Evolutionary conservation across 179 eudicot genomes (phyloP).

Genomic region (Pouteria campechiana): DNA sequence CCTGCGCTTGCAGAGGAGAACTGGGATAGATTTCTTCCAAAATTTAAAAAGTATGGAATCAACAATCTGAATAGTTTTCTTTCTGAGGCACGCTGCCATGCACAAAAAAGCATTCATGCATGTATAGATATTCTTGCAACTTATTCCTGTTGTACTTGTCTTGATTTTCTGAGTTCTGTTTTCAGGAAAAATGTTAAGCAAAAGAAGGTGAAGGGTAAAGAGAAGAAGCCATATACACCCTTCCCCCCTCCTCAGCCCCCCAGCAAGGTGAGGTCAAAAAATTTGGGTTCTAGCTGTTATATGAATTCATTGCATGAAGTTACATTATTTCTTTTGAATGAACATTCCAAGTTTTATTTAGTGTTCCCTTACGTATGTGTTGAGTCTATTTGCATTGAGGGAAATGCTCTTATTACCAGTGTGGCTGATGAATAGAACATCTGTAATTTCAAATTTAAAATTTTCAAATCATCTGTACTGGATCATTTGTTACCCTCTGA

Average conservation of each 20-base stretch:
- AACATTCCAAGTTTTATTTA: too few species aligned
- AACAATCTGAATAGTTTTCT: too few species aligned
- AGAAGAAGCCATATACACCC: conserved; percentile 85
- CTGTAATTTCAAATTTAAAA: too few species aligned
- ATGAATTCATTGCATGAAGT: too few species aligned
- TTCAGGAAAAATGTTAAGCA: conserved; percentile 90
- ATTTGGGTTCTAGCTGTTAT: too few species aligned
- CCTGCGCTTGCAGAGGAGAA: conserved; percentile 84
- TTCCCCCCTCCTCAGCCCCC: conserved; percentile 94
- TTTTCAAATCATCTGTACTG: too few species aligned
- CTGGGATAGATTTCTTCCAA: conserved; percentile 94
- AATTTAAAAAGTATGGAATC: conserved; percentile 59
- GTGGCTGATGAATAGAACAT: too few species aligned
- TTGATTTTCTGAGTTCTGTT: background rate
- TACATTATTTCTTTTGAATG: too few species aligned
- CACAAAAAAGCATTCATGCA: background rate
- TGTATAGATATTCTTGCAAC: background rate
- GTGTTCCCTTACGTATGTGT: too few species aligned
- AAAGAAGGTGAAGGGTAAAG: conserved; percentile 72
- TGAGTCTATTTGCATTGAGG: too few species aligned
- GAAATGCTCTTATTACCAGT: too few species aligned
- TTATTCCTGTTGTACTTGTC: background rate
- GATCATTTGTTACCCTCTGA: background rate
- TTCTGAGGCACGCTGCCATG: background rate
- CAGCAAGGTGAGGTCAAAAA: conserved; percentile 62